A percentile compares a stretch with the other conserved stretches of the same genome.
Conservation (phyloP, 306 rosid species). For the Acacia crassicarpa region DNA sequence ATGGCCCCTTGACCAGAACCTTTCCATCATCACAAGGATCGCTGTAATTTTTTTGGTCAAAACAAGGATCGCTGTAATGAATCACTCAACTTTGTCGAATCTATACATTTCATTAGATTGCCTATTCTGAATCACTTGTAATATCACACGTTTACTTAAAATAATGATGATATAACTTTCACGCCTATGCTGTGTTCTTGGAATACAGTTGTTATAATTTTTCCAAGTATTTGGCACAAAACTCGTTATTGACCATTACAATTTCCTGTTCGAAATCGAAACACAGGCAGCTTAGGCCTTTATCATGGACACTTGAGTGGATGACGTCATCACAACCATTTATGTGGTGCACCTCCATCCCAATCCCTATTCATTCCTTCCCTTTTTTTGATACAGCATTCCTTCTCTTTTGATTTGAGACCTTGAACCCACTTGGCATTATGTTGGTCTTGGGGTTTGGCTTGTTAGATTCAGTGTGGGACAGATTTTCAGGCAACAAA, state of each 20-base stretch:
- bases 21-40: not conserved
- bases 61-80: not conserved
- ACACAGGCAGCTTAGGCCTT: not conserved
- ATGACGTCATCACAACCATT: conserved; percentile 49
- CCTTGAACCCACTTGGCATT: conserved; percentile 35
- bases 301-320: conserved; percentile 33
- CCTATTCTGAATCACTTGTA: not conserved
- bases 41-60: too few relatives aligned
- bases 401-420: conserved; percentile 34
- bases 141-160: not conserved
- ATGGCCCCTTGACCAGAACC: not conserved
- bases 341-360: conserved; percentile 39
- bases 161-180: not conserved
- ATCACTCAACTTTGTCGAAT: not conserved
- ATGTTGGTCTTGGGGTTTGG: conserved; percentile 24
- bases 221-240: not conserved
- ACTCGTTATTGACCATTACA: not conserved
- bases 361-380: conserved; percentile 29
- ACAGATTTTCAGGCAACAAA: conserved; percentile 26
- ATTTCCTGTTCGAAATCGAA: not conserved
- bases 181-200: too few relatives aligned
- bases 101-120: not conserved
- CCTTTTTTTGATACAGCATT: too few relatives aligned
- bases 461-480: conserved; percentile 27
- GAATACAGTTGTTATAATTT: not conserved